Percentiles rank a stretch among this genome's conserved stretches.
Conservation (phyloP, 176 grass and related monocot species). For the Carex scoparia region DNA sequence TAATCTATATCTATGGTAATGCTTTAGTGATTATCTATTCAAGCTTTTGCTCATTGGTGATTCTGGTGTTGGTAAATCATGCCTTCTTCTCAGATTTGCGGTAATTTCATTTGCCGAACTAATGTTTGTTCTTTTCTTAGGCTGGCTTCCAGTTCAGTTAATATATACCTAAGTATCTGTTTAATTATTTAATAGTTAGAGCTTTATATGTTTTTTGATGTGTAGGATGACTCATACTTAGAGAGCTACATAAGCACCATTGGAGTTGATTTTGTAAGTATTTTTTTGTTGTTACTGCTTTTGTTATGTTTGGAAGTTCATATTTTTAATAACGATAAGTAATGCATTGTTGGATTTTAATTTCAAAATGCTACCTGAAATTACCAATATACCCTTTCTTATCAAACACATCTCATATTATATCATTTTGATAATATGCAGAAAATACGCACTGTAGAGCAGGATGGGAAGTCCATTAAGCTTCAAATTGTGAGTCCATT, state of each 20-base stretch:
- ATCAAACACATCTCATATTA: background rate
- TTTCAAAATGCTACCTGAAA: background rate
- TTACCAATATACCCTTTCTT: background rate
- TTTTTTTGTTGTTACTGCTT: background rate
- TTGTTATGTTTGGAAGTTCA: background rate
- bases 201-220: conserved; percentile 4
- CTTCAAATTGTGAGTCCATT: conserved; percentile 75
- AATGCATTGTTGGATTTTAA: background rate
- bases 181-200: background rate
- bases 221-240: conserved; percentile 74
- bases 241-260: conserved; percentile 92
- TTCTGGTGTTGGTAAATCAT: conserved; percentile 67
- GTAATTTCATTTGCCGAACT: conserved; percentile 31
- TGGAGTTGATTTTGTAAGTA: conserved; percentile 62
- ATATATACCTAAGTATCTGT: background rate
- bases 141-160: background rate
- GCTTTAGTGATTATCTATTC: conserved; percentile 45
- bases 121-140: background rate
- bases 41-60: conserved; percentile 74
- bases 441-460: conserved; percentile 87
- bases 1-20: background rate
- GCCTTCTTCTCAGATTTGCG: conserved; percentile 64
- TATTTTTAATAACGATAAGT: background rate
- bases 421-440: conserved; percentile 16
- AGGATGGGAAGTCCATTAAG: conserved; percentile 79